These are phyloP conservation scores for Lodderomyces orthopsilosis DNA, from an alignment of 1,139 yeast genomes.

Conservation along the genomic window DNA sequence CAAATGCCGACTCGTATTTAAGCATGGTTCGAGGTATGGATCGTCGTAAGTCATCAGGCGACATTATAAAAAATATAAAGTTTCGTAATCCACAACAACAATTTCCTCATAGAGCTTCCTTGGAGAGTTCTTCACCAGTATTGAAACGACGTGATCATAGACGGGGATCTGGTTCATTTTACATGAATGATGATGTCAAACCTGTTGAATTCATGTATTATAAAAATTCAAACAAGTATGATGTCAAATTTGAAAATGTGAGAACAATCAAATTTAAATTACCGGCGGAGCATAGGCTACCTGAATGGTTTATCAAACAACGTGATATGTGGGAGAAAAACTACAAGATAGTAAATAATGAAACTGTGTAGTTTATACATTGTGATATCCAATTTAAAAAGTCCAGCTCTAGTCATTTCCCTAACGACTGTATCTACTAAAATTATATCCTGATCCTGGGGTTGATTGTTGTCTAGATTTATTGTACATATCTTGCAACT, in stretches of 20 bases:
- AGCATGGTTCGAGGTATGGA: conserved; percentile 23
- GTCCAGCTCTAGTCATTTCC: too few species aligned
- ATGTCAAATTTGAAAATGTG: conserved; percentile 34
- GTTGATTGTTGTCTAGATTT: conserved; percentile 42
- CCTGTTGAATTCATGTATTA: conserved; percentile 37
- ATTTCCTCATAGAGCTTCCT: conserved; percentile 5
- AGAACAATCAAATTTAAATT: conserved; percentile 46
- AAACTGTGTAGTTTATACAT: background rate
- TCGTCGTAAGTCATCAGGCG: conserved; percentile 37
- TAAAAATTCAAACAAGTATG: conserved; percentile 30
- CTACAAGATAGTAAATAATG: conserved; percentile 14
- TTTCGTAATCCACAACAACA: conserved; percentile 19
- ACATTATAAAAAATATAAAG: conserved; percentile 25
- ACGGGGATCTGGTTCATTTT: background rate
- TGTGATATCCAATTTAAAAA: too few species aligned
- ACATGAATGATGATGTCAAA: conserved; percentile 9
- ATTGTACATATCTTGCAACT: conserved; percentile 43
- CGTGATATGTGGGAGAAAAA: conserved; percentile 60
- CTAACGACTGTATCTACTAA: conserved; percentile 9
- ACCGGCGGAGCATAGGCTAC: conserved; percentile 62
- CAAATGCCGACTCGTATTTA: conserved; percentile 21
- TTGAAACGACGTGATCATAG: conserved; percentile 7
- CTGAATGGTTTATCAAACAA: conserved; percentile 67
- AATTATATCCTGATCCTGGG: conserved; percentile 35
- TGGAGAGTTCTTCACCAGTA: conserved; percentile 10